These are phyloP conservation scores for Melocanna baccifera DNA, from an alignment of 176 grass and related monocot species.

Conservation along the genomic window DNA sequence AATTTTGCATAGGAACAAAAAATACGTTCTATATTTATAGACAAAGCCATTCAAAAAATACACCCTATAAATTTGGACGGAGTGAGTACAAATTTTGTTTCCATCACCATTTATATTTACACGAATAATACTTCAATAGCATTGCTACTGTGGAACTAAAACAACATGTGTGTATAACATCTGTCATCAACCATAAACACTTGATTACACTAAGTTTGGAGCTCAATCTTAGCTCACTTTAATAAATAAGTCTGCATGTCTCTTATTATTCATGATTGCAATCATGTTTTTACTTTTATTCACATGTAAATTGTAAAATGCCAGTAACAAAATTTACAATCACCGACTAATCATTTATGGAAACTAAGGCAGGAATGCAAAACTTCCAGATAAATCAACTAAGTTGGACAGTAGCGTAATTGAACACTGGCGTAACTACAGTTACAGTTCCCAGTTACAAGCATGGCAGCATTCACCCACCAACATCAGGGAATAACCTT, in stretches of 20 bases:
- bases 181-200: neutral
- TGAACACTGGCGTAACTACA: neutral
- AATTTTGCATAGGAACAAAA: no score
- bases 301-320: neutral
- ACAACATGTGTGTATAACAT: neutral
- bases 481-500: constrained; percentile 11
- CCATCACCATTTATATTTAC: neutral
- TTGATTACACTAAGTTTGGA: neutral
- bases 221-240: neutral
- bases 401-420: neutral
- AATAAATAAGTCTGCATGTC: neutral
- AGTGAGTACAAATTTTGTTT: neutral
- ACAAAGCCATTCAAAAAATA: no score
- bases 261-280: neutral
- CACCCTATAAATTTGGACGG: no score
- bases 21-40: no score
- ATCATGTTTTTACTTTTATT: neutral
- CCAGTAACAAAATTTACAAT: neutral
- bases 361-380: neutral
- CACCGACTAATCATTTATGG: neutral
- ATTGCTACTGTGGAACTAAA: neutral
- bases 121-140: neutral
- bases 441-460: neutral
- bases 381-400: constrained; percentile 6
- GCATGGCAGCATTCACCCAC: neutral